Percentiles rank a stretch among this genome's conserved stretches.
Evolutionary conservation across 768 basidiomycete species (phyloP).

Genomic region (Exsudoporus frostii): DNA sequence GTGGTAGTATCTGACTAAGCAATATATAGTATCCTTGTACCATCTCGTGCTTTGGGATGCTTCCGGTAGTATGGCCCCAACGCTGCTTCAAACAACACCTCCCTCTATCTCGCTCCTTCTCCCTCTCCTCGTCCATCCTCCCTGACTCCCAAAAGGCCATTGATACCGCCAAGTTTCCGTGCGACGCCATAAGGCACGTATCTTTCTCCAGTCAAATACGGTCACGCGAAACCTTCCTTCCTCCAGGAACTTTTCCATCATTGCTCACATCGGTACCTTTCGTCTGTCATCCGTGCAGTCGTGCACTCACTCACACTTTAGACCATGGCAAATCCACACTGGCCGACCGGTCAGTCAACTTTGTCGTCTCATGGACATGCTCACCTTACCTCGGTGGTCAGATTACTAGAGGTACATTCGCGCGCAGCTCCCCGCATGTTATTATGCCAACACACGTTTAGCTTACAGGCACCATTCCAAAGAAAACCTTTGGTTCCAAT

Average conservation of each 20-base stretch:
- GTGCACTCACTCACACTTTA: slow-evolving; percentile 25
- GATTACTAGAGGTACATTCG: slow-evolving; percentile 65
- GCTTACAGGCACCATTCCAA: slow-evolving; percentile 85
- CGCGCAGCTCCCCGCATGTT: not conserved
- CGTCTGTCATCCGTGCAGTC: not conserved
- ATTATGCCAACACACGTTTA: slow-evolving; percentile 34
- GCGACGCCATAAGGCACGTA: slow-evolving; percentile 63
- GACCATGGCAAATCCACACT: slow-evolving; percentile 97
- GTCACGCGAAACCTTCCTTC: not conserved
- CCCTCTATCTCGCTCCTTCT: slow-evolving; percentile 24
- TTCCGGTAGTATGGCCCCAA: slow-evolving; percentile 29
- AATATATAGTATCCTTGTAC: not conserved
- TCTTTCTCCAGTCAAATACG: not conserved
- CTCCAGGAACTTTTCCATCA: slow-evolving; percentile 87
- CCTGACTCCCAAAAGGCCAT: slow-evolving; percentile 34
- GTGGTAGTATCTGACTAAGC: slow-evolving; percentile 33
- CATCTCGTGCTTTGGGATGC: slow-evolving; percentile 18
- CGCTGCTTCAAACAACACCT: slow-evolving; percentile 11
- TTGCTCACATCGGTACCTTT: slow-evolving; percentile 83
- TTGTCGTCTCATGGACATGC: not conserved
- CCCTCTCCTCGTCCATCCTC: slow-evolving; percentile 27
- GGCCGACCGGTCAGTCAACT: slow-evolving; percentile 66
- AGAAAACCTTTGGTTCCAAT: slow-evolving; percentile 61
- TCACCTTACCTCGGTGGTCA: slow-evolving; percentile 27
- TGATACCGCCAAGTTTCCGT: slow-evolving; percentile 60